Percentiles rank a stretch among this genome's conserved stretches.
These are phyloP conservation scores for Podospora pseudopauciseta DNA, from an alignment of 495 filamentous ascomycete genomes.

Conservation along the genomic window DNA sequence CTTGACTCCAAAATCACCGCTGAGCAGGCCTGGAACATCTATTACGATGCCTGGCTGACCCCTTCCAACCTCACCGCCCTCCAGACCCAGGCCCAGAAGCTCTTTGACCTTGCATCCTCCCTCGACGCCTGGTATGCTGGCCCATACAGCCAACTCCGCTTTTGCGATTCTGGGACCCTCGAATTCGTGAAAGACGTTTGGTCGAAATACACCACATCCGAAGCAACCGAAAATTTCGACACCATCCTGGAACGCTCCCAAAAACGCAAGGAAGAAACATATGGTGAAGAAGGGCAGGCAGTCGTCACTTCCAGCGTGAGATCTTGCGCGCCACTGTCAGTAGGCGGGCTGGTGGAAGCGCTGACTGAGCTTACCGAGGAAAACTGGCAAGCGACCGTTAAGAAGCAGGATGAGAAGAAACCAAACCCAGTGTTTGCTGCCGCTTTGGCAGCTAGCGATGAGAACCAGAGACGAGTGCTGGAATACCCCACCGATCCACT, in stretches of 20 bases:
- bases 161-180: slow-evolving; percentile 37
- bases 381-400: slow-evolving; percentile 39
- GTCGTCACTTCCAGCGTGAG: slow-evolving; percentile 8
- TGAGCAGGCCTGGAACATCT: slow-evolving; percentile 50
- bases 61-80: slow-evolving; percentile 34
- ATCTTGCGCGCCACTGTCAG: slow-evolving; percentile 12
- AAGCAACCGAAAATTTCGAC: slow-evolving; percentile 9
- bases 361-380: slow-evolving; percentile 19
- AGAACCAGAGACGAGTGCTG: slow-evolving; percentile 16
- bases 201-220: slow-evolving; percentile 15
- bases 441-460: slow-evolving; percentile 3
- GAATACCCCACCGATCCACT: slow-evolving; percentile 46
- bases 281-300: slow-evolving; percentile 7
- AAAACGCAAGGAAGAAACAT: slow-evolving; percentile 21
- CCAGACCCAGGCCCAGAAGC: slow-evolving; percentile 37
- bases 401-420: background rate
- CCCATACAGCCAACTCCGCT: slow-evolving; percentile 35
- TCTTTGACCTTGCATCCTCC: slow-evolving; percentile 35
- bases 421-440: slow-evolving; percentile 39
- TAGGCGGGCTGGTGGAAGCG: slow-evolving; percentile 22
- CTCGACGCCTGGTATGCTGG: slow-evolving; percentile 35
- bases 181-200: slow-evolving; percentile 35
- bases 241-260: background rate
- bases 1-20: slow-evolving; percentile 32
- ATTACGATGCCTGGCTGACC: slow-evolving; percentile 50